Evolutionary conservation across 345 rosid genomes (phyloP), one percentile per base, ranked within the genome.

Genomic region (Limnanthes douglasii): DNA sequence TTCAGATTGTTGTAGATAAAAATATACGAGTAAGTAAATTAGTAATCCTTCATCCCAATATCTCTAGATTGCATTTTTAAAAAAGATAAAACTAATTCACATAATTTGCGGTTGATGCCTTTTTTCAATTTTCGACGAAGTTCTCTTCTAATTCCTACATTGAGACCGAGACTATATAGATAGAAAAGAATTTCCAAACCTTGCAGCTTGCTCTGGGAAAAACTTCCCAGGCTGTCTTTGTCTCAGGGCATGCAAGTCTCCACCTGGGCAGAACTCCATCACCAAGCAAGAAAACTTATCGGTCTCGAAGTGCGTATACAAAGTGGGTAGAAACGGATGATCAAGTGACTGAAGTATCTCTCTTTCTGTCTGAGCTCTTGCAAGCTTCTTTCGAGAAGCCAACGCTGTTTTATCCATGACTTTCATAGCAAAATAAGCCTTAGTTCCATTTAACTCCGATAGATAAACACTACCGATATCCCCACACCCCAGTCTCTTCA

Each of bases 251-350:
- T 78, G 92, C 74, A 78, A 57, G 57, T 79, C 93, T 17, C 93
- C 85, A 21, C 92, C 92, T 21, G 85, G 92, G 45, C 81, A 79
- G 40, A 71, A 79, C 63, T 79, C 92, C 92, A 79, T 79, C 40
- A 74, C 81, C 68, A 79, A 66, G 48, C 78, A 79, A 6, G 84
- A 79, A 63, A 74, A 79, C 34, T 79, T 79, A 14, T 74, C 92
- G 8, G 92, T 71, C 67, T 79, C 92, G 11, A 74, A 80, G 54
- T 80, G 79, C 22, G 78, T 51, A 51, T 75, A 80, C 39, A 80
- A 60, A 14, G 93, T 64, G 3, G 93, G 93, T 41, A 80, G 83
- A 56, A 80, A 75, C 11, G 86, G 86, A 27, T 80, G 93, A 56
- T 76, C 88, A 57, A 73, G 56, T 31, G 67, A 64, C 26, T 68